Base-by-base conservation (phyloP, 2,329 filamentous ascomycete species). In the Penicillium sp. region DNA sequence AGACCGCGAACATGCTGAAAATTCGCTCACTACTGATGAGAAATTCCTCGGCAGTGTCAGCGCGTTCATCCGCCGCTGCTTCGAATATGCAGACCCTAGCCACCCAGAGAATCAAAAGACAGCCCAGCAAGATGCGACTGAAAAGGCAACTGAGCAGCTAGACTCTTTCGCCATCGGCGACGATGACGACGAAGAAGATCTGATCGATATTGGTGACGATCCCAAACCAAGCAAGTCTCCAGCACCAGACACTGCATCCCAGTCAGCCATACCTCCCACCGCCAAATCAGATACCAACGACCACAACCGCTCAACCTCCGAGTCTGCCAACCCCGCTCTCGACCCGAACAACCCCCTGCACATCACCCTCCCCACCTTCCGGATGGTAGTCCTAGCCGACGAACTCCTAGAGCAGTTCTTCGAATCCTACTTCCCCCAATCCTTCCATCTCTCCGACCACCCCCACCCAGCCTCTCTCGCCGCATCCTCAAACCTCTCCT, bases 331-430 rank as follows among this genome's bases (percentile, higher is more conserved):
- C 65, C 83, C 86, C 8, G 93, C 93, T 0, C 80, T 99, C 3
- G 91, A 99, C 66, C 93, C 93, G 2, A 86, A 89, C 22, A 92
- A 95, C 56, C 93, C 93, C 6, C 80, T 99, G 0, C 88, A 96
- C 67, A 96, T 99, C 64, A 97, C 93, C 0, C 80, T 99, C 1
- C 93, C 93, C 1, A 99, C 93, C 0, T 99, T 99, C 79, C 87
- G 93, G 57, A 99, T 99, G 93, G 90, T 99, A 3, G 88, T 99
- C 9, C 82, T 99, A 7, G 93, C 93, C 36, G 93, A 99, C 64
- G 93, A 99, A 69, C 80, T 95, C 0, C 81, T 99, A 5, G 92
- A 99, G 64, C 88, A 95, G 60, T 99, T 99, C 73, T 99, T 99
- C 67, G 93, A 99, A 72, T 88, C 89, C 0, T 95, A 90, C 34